Evolutionary conservation across 306 rosid species (phyloP).

Genomic region (Acacia confusa): DNA sequence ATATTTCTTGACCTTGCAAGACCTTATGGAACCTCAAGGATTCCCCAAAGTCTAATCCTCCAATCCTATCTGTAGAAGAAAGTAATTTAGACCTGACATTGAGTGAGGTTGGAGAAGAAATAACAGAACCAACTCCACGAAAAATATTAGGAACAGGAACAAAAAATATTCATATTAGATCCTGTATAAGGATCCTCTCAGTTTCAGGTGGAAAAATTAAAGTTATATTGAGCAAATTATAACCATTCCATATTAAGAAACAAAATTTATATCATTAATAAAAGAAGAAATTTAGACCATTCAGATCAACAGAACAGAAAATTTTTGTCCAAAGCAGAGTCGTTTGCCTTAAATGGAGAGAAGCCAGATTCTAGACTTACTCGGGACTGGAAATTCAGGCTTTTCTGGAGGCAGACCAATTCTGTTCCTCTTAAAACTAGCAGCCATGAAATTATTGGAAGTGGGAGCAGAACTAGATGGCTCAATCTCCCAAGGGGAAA

Average conservation of each 20-base stretch:
- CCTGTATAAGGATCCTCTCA: neutral
- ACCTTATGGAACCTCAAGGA: slow-evolving; percentile 95
- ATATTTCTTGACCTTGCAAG: slow-evolving; percentile 99
- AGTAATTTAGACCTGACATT: neutral
- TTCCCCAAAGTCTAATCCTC: slow-evolving; percentile 94
- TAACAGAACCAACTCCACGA: neutral
- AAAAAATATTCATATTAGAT: slow-evolving; percentile 9
- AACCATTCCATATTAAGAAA: neutral
- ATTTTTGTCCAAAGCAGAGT: neutral
- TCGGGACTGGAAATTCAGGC: slow-evolving; percentile 61
- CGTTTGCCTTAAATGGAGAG: neutral
- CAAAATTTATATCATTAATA: neutral
- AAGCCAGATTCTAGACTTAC: slow-evolving; percentile 43
- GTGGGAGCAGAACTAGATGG: slow-evolving; percentile 71
- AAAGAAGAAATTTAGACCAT: neutral
- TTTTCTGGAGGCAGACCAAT: slow-evolving; percentile 56
- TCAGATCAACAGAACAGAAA: neutral
- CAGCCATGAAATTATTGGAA: slow-evolving; percentile 55
- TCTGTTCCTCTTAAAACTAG: slow-evolving; percentile 83
- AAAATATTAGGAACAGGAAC: neutral
- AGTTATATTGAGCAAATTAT: neutral
- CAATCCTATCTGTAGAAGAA: slow-evolving; percentile 70
- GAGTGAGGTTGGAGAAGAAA: slow-evolving; percentile 2
- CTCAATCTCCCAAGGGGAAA: slow-evolving; percentile 98
- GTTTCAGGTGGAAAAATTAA: neutral